These are phyloP conservation scores for Termitomyces sp. DNA, from an alignment of 768 basidiomycete species.

Conservation along the genomic window DNA sequence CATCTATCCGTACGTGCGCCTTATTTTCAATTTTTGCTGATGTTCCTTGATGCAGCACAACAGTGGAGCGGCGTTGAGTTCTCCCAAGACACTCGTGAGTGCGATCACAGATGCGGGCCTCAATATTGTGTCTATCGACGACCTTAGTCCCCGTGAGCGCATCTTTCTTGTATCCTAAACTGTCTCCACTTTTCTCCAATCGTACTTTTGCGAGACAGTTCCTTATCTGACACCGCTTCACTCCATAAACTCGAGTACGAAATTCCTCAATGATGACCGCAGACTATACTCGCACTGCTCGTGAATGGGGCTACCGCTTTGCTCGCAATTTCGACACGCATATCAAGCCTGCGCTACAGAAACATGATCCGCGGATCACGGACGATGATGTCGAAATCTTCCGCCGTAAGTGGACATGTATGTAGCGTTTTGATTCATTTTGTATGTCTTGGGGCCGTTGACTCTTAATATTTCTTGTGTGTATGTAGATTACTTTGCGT, in stretches of 20 bases:
- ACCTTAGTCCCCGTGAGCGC: constrained; percentile 7
- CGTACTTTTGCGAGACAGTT: too few relatives aligned
- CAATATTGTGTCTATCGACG: constrained; percentile 7
- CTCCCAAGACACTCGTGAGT: constrained; percentile 2
- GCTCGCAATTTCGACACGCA: constrained; percentile 5
- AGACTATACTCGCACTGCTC: constrained; percentile 10
- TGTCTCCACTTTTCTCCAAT: too few relatives aligned
- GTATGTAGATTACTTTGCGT: constrained; percentile 6
- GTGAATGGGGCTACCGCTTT: constrained; percentile 9
- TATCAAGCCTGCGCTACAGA: constrained; percentile 5
- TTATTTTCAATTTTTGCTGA: not conserved
- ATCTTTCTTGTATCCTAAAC: not conserved
- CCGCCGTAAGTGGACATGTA: constrained; percentile 8
- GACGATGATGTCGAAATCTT: constrained; percentile 4
- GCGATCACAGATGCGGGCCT: constrained; percentile 6
- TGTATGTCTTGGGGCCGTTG: not conserved
- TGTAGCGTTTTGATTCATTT: not conserved
- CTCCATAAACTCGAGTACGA: too few relatives aligned
- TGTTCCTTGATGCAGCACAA: too few relatives aligned
- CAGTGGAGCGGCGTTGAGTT: constrained; percentile 4
- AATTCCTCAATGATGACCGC: not conserved
- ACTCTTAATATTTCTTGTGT: not conserved
- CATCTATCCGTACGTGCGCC: constrained; percentile 5
- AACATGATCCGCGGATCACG: not conserved
- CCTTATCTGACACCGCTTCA: not conserved